Evolutionary conservation across 2,329 filamentous ascomycete genomes (phyloP), one percentile per base, ranked within the genome.

Genomic region (Lachnellula arida): DNA sequence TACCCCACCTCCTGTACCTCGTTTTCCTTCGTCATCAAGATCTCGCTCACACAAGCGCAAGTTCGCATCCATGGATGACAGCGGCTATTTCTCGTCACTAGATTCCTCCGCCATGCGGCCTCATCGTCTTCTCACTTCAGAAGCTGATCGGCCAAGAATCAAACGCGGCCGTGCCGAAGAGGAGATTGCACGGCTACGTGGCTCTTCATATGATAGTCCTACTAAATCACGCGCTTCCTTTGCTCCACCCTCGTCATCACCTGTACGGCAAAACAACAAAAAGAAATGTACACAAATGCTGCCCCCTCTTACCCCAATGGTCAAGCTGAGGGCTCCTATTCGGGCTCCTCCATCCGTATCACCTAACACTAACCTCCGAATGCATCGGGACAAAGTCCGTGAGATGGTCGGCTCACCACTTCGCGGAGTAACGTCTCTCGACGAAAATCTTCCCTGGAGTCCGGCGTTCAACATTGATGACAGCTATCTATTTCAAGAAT

Each of bases 41-140:
- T 75, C 78, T 50, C 84, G 67, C 46, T 82, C 85, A 40, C 85
- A 87, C 63, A 90, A 89, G 74, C 86, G 88, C 63, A 93, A 91
- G 71, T 84, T 88, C 66, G 82, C 82, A 32, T 87, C 88, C 12
- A 87, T 95, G 77, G 90, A 89, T 67, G 94, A 99, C 72, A 97
- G 93, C 70, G 94, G 94, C 42, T 99, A 97, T 73, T 96, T 96
- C 70, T 97, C 94, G 1, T 97, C 92, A 0, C 80, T 97, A 17
- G 92, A 97, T 65, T 97, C 94, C 2, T 97, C 94, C 0, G 91
- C 81, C 14, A 81, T 90, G 70, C 84, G 93, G 57, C 85, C 88
- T 48, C 84, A 86, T 60, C 78, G 83, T 55, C 78, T 89, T 17
- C 78, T 91, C 44, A 90, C 87, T 4, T 93, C 90, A 0, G 91